These are phyloP conservation scores for Saturnispora sekii DNA, from an alignment of 805 yeast species.

Conservation along the genomic window DNA sequence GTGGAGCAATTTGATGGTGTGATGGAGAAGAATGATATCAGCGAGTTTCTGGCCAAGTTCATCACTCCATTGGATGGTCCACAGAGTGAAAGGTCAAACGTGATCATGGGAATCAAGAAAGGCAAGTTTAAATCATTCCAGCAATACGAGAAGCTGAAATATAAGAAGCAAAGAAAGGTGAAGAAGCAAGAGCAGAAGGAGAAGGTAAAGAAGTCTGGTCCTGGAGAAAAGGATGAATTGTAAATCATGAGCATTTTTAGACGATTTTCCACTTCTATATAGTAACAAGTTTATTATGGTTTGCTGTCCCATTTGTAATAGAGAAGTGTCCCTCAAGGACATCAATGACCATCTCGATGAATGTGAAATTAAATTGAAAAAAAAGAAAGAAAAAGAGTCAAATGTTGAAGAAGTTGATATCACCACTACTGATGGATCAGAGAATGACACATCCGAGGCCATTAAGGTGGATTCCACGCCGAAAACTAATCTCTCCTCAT, in stretches of 20 bases:
- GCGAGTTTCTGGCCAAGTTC: constrained; percentile 24
- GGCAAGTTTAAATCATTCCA: constrained; percentile 19
- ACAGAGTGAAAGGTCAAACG: constrained; percentile 18
- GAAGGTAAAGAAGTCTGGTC: neutral
- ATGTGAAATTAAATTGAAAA: constrained; percentile 14
- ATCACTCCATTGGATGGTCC: constrained; percentile 30
- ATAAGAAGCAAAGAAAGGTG: constrained; percentile 14
- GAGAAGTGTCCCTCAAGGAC: constrained; percentile 19
- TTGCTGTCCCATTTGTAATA: constrained; percentile 27
- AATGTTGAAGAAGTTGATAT: neutral
- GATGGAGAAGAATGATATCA: constrained; percentile 23
- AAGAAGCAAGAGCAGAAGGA: constrained; percentile 5
- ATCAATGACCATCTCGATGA: constrained; percentile 30
- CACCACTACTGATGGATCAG: neutral
- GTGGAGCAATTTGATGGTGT: constrained; percentile 20
- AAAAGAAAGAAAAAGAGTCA: neutral
- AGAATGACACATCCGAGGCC: neutral
- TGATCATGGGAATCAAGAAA: constrained; percentile 16
- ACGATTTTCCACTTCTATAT: neutral
- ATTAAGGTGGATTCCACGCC: neutral
- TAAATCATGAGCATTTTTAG: constrained; percentile 5
- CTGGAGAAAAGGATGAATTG: constrained; percentile 15
- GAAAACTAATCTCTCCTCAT: constrained; percentile 2
- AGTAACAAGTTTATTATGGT: constrained; percentile 18
- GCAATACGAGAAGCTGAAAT: constrained; percentile 16